Conservation (phyloP, 495 filamentous ascomycete species). For the Hyaloscypha hepaticicola region DNA sequence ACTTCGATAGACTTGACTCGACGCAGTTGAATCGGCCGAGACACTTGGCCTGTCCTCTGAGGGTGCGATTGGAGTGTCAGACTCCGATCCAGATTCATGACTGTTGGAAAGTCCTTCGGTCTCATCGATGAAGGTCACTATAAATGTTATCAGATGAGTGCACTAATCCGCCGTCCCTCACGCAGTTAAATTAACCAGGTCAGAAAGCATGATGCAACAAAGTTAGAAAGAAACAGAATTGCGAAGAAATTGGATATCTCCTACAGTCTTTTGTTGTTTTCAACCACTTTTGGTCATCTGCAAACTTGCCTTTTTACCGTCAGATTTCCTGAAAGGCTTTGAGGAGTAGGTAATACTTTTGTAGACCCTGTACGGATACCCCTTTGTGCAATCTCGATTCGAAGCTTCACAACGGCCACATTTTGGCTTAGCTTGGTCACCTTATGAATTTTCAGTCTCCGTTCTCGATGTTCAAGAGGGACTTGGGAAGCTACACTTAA, state of each 20-base stretch:
- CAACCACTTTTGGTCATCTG: conserved; percentile 25
- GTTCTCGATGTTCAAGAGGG: background rate
- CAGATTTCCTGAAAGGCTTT: background rate
- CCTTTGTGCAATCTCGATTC: conserved; percentile 22
- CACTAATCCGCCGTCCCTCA: background rate
- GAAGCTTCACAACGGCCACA: conserved; percentile 26
- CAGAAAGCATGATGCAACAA: background rate
- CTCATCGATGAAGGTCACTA: conserved; percentile 30
- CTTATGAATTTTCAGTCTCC: conserved; percentile 4
- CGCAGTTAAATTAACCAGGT: background rate
- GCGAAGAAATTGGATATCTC: background rate
- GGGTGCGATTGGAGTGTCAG: conserved; percentile 7
- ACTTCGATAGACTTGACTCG: background rate
- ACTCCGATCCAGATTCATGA: conserved; percentile 19
- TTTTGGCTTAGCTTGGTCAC: conserved; percentile 24
- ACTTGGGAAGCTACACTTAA: conserved; percentile 21
- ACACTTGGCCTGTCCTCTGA: background rate
- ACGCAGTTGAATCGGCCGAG: background rate
- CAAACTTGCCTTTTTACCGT: conserved; percentile 20
- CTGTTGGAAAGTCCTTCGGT: conserved; percentile 16
- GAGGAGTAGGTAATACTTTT: conserved; percentile 11
- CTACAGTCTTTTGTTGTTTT: conserved; percentile 26
- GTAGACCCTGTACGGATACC: conserved; percentile 24
- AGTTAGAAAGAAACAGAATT: background rate
- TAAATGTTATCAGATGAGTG: background rate